Percentiles rank a stretch among this genome's conserved stretches.
Evolutionary conservation across 2,329 filamentous ascomycete genomes (phyloP).

Genomic region (Botrytis fragariae): DNA sequence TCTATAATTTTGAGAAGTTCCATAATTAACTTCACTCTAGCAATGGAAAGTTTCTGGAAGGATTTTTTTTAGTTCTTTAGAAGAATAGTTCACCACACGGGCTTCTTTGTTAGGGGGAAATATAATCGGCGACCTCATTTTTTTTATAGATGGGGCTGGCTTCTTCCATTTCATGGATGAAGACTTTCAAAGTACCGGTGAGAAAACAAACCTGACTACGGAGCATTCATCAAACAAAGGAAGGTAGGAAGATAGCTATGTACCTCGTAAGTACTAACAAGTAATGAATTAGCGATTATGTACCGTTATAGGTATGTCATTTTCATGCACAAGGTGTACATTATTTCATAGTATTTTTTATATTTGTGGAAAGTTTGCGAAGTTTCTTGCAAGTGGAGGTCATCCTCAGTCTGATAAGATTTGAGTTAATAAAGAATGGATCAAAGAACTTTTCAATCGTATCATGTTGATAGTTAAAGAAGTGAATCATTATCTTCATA

Average conservation of each 20-base stretch:
- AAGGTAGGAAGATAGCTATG: conserved; percentile 1
- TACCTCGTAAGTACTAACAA: conserved; percentile 7
- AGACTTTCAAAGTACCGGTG: conserved; percentile 4
- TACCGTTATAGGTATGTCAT: background rate
- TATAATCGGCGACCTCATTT: conserved; percentile 21
- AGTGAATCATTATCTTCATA: background rate
- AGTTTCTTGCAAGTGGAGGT: conserved; percentile 4
- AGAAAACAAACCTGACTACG: background rate
- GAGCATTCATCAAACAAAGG: conserved; percentile 1
- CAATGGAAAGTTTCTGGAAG: background rate
- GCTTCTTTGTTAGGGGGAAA: conserved; percentile 5
- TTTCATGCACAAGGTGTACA: conserved; percentile 11
- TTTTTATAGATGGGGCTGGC: conserved; percentile 11
- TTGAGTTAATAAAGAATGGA: background rate
- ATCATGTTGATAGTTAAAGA: background rate
- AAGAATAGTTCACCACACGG: background rate
- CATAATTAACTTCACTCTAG: background rate
- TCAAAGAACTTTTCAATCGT: background rate
- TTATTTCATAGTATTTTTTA: background rate
- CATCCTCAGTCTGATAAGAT: background rate
- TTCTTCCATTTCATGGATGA: conserved; percentile 2
- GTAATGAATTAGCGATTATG: background rate
- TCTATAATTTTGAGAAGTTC: background rate
- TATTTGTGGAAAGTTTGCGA: conserved; percentile 9
- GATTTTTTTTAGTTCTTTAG: background rate